Percentiles rank a stretch among this genome's conserved stretches.
These are phyloP conservation scores for Phylloboletellus chloephorus DNA, from an alignment of 1,284 basidiomycete species.

Conservation along the genomic window DNA sequence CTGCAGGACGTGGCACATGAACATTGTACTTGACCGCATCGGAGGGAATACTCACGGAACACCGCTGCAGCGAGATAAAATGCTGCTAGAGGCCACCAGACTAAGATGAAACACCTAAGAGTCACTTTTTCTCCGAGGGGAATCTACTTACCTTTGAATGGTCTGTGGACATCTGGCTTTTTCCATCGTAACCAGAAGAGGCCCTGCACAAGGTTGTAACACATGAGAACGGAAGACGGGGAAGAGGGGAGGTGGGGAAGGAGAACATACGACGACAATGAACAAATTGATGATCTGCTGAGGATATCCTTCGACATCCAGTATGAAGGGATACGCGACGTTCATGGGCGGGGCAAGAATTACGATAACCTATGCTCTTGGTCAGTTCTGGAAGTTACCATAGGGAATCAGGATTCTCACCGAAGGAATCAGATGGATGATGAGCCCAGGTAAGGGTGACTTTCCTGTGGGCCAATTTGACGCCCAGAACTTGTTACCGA, in stretches of 20 bases:
- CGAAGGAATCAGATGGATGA: constrained; percentile 34
- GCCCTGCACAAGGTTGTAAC: constrained; percentile 33
- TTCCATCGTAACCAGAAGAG: constrained; percentile 54
- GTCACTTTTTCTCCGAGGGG: background rate
- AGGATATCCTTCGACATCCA: constrained; percentile 57
- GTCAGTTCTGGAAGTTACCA: background rate
- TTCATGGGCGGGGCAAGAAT: constrained; percentile 44
- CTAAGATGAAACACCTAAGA: constrained; percentile 24
- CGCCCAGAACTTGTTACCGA: constrained; percentile 37
- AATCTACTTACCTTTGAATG: constrained; percentile 47
- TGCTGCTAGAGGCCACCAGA: constrained; percentile 52
- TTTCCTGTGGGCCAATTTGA: constrained; percentile 37
- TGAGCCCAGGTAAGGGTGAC: constrained; percentile 37
- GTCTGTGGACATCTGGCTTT: constrained; percentile 42
- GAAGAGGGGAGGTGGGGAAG: too few relatives aligned
- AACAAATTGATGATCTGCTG: constrained; percentile 52
- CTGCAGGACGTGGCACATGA: constrained; percentile 23
- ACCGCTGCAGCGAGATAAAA: constrained; percentile 51
- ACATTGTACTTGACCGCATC: background rate
- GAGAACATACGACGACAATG: constrained; percentile 41
- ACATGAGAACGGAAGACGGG: background rate
- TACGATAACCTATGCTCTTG: constrained; percentile 38
- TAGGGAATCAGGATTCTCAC: constrained; percentile 10
- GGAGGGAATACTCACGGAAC: constrained; percentile 38
- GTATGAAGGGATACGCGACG: constrained; percentile 48